Evolutionary conservation across 140 eudicot genomes (phyloP), one percentile per base, ranked within the genome.

Genomic region (Anethum foeniculum): DNA sequence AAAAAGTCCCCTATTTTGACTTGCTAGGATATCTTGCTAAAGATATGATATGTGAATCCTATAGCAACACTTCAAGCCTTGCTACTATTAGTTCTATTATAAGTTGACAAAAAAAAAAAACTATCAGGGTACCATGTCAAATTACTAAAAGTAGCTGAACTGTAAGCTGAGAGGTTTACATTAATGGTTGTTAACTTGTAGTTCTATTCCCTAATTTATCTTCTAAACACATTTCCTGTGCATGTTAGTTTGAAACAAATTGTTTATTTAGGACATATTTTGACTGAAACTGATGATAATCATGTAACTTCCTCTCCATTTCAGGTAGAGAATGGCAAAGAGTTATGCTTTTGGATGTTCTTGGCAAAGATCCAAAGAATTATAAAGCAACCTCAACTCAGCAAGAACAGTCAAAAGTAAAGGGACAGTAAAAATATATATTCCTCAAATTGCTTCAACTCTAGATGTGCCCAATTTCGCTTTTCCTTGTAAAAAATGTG

Each of bases 301-400:
- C 32, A 28, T 44, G 10, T 30, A 5, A 18, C 71, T 44, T 11
- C 28, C 18, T 48, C 67, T 47, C 84, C 49, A 11, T 78, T 83
- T 76, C 91, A 91, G 96, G 86, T 44, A 87, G 79, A 79, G 96
- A 91, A 81, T 41, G 88, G 80, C 90, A 86, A 80, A 88, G 93
- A 46, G 90, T 89, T 77, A 68, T 76, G 81, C 78, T 73, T 51
- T 52, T 89, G 82, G 86, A 89, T 65, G 83, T 86, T 56, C 65
- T 84, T 85, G 90, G 84, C 81, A 91, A 78, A 80, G 77, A 81
- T 77, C 82, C 88, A 32, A 81, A 46, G 62, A 85, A 64, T 71
- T 48, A 79, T 39, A 80, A 71, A 84, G 83, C 51, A 11, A 18
- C 65, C 56, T 73, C 77, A 28, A 47, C 68, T 73, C 75, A 74